These are phyloP conservation scores for Diatrype stigma DNA, from an alignment of 2,329 filamentous ascomycete species.

Conservation along the genomic window DNA sequence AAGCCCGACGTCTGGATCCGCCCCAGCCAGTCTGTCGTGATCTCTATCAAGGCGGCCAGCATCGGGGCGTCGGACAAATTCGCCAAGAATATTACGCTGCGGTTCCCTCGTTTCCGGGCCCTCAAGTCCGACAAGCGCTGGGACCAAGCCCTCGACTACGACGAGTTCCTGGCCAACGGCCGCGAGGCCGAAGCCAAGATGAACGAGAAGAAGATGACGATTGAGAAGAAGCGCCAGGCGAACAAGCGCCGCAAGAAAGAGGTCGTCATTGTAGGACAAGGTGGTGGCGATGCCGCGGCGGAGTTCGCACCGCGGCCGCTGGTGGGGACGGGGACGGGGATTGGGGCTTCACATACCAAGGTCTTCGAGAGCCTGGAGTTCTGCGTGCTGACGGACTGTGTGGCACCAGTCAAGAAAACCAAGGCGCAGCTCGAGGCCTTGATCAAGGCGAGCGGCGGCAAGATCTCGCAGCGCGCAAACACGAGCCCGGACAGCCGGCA, in stretches of 20 bases:
- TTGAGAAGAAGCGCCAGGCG: slow-evolving; percentile 60
- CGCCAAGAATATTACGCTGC: slow-evolving; percentile 69
- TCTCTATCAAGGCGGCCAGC: slow-evolving; percentile 84
- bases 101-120: slow-evolving; percentile 85
- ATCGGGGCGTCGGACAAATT: slow-evolving; percentile 74
- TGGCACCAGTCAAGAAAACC: slow-evolving; percentile 64
- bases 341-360: slow-evolving; percentile 34
- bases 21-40: slow-evolving; percentile 78
- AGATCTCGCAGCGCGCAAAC: slow-evolving; percentile 68
- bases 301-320: slow-evolving; percentile 49
- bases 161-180: slow-evolving; percentile 73
- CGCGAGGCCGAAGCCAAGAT: slow-evolving; percentile 64
- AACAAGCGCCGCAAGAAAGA: slow-evolving; percentile 65
- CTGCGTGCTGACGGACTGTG: slow-evolving; percentile 75
- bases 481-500: slow-evolving; percentile 57
- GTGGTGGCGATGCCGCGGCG: slow-evolving; percentile 30
- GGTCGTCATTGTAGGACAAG: slow-evolving; percentile 67
- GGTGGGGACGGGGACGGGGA: too few relatives aligned
- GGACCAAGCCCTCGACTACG: slow-evolving; percentile 71
- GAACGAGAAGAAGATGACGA: slow-evolving; percentile 70
- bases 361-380: slow-evolving; percentile 76
- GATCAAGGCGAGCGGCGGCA: slow-evolving; percentile 79
- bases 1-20: slow-evolving; percentile 90
- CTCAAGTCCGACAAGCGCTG: slow-evolving; percentile 81
- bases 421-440: slow-evolving; percentile 77